A percentile compares a stretch with the other conserved stretches of the same genome.
Conservation (phyloP, 2,329 filamentous ascomycete species). For the Aschersonia sp. region DNA sequence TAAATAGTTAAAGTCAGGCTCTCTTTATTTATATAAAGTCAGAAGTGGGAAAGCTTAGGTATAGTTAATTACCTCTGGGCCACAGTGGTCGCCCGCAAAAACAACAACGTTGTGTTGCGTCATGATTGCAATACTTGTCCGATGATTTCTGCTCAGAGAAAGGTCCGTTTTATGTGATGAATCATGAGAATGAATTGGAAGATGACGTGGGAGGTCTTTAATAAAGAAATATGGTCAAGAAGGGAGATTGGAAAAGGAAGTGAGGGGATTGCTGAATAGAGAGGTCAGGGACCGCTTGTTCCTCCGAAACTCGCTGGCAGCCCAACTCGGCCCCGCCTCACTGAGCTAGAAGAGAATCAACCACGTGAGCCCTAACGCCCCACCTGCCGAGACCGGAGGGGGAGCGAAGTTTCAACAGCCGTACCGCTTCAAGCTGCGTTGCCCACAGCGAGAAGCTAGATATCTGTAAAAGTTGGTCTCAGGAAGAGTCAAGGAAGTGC, state of each 20-base stretch:
- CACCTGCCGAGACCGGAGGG: neutral
- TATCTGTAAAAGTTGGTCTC: too few relatives aligned
- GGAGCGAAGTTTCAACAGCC: too few relatives aligned
- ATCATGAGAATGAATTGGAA: neutral
- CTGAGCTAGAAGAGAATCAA: neutral
- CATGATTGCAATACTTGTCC: slow-evolving; percentile 29
- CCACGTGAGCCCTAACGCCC: neutral
- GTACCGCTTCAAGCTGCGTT: too few relatives aligned
- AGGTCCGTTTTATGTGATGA: too few relatives aligned
- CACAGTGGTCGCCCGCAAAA: slow-evolving; percentile 69
- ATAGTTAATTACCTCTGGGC: slow-evolving; percentile 52
- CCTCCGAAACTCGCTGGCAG: neutral
- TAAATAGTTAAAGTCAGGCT: slow-evolving; percentile 8
- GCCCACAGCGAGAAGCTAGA: too few relatives aligned
- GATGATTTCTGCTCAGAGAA: neutral
- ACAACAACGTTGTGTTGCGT: slow-evolving; percentile 61
- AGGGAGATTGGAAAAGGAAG: too few relatives aligned
- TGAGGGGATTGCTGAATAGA: too few relatives aligned
- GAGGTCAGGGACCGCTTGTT: neutral
- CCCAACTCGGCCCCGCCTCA: neutral
- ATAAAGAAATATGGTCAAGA: neutral
- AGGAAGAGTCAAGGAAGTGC: too few relatives aligned
- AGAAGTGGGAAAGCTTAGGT: slow-evolving; percentile 6
- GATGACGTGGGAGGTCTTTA: neutral
- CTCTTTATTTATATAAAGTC: slow-evolving; percentile 6